Evolutionary conservation across 495 filamentous ascomycete genomes (phyloP).

Genomic region (Oleoguttula mirabilis): DNA sequence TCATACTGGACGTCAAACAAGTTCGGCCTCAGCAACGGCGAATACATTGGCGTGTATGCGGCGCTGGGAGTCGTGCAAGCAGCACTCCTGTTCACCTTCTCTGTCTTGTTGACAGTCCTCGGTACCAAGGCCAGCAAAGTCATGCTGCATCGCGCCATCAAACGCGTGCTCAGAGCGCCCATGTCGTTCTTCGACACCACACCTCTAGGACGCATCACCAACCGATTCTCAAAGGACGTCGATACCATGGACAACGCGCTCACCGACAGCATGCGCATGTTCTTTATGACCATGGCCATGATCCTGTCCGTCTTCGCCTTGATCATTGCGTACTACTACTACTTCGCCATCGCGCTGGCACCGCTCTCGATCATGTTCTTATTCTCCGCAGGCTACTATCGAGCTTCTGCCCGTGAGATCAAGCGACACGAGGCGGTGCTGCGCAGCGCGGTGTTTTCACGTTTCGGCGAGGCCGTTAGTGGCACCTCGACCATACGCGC

Average conservation of each 20-base stretch:
- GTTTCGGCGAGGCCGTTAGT: slow-evolving; percentile 76
- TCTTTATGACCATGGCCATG: slow-evolving; percentile 69
- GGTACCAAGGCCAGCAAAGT: slow-evolving; percentile 68
- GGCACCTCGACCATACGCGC: slow-evolving; percentile 78
- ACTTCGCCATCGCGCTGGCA: slow-evolving; percentile 79
- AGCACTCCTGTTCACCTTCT: slow-evolving; percentile 66
- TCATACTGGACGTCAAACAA: slow-evolving; percentile 78
- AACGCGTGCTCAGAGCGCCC: slow-evolving; percentile 69
- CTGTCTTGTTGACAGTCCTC: slow-evolving; percentile 56
- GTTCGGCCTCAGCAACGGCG: slow-evolving; percentile 40
- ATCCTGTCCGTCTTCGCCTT: slow-evolving; percentile 62
- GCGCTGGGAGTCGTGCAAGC: slow-evolving; percentile 60
- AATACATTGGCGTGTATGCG: slow-evolving; percentile 68
- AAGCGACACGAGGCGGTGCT: slow-evolving; percentile 88
- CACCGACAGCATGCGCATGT: slow-evolving; percentile 85
- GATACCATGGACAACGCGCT: slow-evolving; percentile 92
- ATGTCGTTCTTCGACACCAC: slow-evolving; percentile 99
- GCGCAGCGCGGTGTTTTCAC: slow-evolving; percentile 77
- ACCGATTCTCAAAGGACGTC: slow-evolving; percentile 91
- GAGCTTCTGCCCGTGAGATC: slow-evolving; percentile 80
- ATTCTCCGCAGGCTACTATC: slow-evolving; percentile 76
- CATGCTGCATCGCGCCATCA: slow-evolving; percentile 78
- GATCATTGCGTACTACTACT: slow-evolving; percentile 88
- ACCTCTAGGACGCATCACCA: slow-evolving; percentile 89
- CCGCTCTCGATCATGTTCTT: slow-evolving; percentile 72